Conservation (phyloP, 2,329 filamentous ascomycete genomes). For the Aspergillus neoniger region DNA sequence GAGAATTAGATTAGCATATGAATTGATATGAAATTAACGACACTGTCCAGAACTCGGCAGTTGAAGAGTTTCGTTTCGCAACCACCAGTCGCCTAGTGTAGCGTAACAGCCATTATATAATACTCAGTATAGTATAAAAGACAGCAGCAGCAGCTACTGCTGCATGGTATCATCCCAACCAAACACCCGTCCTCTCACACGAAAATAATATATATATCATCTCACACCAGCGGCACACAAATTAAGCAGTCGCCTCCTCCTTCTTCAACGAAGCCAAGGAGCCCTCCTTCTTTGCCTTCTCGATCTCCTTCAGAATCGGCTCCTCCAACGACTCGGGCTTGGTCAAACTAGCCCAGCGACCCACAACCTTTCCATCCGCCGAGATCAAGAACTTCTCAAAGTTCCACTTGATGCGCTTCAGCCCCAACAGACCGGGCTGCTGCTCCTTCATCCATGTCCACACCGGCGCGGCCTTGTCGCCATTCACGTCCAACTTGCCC, state of each 20-base stretch:
- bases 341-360: conserved; percentile 82
- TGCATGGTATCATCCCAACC: conserved; percentile 11
- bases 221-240: too few species aligned
- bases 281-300: conserved; percentile 51
- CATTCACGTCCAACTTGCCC: conserved; percentile 93
- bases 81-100: background rate
- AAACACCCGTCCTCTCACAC: conserved; percentile 1
- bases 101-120: background rate
- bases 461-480: conserved; percentile 74
- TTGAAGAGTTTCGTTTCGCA: background rate
- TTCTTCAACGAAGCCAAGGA: conserved; percentile 28
- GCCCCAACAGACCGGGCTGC: conserved; percentile 79
- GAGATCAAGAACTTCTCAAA: conserved; percentile 98
- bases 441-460: conserved; percentile 72
- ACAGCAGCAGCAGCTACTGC: conserved; percentile 4
- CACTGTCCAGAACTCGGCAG: background rate
- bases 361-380: conserved; percentile 80
- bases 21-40: conserved; percentile 8
- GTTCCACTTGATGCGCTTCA: conserved; percentile 98
- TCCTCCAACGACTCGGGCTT: conserved; percentile 81
- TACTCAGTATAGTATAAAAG: conserved; percentile 9
- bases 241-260: conserved; percentile 27
- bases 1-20: background rate
- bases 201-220: conserved; percentile 4
- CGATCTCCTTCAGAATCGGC: conserved; percentile 73